These are phyloP conservation scores for Beauveria rudraprayagi DNA, from an alignment of 2,329 filamentous ascomycete species.

Conservation along the genomic window DNA sequence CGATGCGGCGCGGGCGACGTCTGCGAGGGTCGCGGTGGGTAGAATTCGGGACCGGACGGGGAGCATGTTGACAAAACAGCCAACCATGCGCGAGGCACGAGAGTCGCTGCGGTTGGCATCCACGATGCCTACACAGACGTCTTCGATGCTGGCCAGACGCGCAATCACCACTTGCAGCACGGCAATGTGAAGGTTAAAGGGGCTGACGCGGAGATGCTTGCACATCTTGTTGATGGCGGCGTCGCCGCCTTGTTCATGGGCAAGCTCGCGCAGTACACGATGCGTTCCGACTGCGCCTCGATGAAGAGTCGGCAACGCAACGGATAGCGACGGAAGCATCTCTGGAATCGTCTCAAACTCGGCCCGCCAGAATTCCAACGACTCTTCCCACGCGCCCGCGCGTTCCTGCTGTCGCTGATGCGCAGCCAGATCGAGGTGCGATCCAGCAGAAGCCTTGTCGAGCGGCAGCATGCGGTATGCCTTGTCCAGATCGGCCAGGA, in stretches of 20 bases:
- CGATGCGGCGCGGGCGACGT: constrained; percentile 2
- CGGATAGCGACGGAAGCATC: constrained; percentile 24
- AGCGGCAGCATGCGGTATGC: constrained; percentile 23
- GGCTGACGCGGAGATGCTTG: constrained; percentile 11
- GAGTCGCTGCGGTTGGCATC: constrained; percentile 36
- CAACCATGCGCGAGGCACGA: constrained; percentile 28
- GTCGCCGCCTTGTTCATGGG: neutral
- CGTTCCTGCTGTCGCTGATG: constrained; percentile 23
- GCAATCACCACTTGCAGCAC: constrained; percentile 30
- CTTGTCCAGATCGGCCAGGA: constrained; percentile 36
- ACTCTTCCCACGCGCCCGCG: constrained; percentile 19
- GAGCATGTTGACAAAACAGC: constrained; percentile 41
- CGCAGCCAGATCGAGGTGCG: constrained; percentile 23
- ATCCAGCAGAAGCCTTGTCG: neutral
- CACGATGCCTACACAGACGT: constrained; percentile 40
- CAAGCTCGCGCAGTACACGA: constrained; percentile 9
- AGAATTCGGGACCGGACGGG: constrained; percentile 32
- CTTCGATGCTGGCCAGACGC: constrained; percentile 22
- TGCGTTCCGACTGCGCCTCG: constrained; percentile 13
- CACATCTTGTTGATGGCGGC: constrained; percentile 18
- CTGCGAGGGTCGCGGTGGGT: constrained; percentile 1
- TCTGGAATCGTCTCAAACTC: constrained; percentile 17
- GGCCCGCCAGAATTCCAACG: constrained; percentile 28
- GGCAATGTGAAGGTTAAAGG: constrained; percentile 40
- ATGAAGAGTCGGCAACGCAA: neutral